Conservation (phyloP, 768 basidiomycete species). For the Sistotremastrum niveocremeum region DNA sequence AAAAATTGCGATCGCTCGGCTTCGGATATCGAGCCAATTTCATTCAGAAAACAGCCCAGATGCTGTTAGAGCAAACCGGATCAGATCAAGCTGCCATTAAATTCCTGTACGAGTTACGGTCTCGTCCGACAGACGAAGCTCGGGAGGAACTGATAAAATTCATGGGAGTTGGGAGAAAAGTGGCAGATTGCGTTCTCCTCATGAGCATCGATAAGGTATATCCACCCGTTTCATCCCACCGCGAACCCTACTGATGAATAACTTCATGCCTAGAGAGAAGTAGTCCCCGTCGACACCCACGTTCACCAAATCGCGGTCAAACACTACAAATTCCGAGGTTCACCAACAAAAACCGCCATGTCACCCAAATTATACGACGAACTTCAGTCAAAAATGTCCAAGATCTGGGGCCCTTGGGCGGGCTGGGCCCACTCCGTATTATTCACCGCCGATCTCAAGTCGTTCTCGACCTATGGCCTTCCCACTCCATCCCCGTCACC, state of each 20-base stretch:
- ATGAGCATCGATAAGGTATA: constrained; percentile 86
- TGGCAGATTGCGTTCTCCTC: constrained; percentile 86
- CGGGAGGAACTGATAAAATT: constrained; percentile 67
- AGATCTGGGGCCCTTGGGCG: constrained; percentile 71
- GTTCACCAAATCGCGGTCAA: constrained; percentile 81
- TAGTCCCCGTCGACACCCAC: constrained; percentile 94
- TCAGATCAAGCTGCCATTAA: constrained; percentile 37
- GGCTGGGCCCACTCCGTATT: constrained; percentile 87
- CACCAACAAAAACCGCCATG: constrained; percentile 42
- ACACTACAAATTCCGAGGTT: constrained; percentile 52
- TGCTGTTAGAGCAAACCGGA: constrained; percentile 50
- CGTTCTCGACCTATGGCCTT: constrained; percentile 49
- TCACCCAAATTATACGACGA: constrained; percentile 66
- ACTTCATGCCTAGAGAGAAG: constrained; percentile 42
- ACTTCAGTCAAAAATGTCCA: constrained; percentile 43
- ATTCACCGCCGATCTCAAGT: constrained; percentile 62
- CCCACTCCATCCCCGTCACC: constrained; percentile 10
- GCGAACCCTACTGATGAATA: neutral
- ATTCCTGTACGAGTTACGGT: constrained; percentile 47
- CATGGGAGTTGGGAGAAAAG: constrained; percentile 89
- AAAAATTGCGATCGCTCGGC: constrained; percentile 63
- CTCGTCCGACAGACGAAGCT: constrained; percentile 38
- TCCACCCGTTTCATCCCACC: constrained; percentile 2
- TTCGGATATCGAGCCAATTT: constrained; percentile 94
- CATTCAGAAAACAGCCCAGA: constrained; percentile 70